phyloP scores from a whole-genome alignment of 2,329 filamentous ascomycete genomes.

The Diplodia intermedia region DNA sequence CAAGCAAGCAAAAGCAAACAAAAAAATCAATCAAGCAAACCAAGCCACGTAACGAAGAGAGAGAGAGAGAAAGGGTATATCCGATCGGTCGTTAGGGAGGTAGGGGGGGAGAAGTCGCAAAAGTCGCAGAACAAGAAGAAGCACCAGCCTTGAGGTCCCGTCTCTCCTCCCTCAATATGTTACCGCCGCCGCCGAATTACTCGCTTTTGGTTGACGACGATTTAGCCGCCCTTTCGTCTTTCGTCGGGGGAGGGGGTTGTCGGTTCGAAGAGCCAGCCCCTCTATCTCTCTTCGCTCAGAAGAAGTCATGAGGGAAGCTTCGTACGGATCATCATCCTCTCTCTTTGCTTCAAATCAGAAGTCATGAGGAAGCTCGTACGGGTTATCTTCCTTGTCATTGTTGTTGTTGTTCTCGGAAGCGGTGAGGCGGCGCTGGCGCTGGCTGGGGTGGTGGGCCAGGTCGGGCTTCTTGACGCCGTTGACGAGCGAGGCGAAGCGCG shows the following conservation, averaged over 20 bases:
- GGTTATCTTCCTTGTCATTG: constrained; percentile 13
- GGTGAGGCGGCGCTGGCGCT: constrained; percentile 16
- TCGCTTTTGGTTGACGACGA: background rate
- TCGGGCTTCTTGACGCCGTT: constrained; percentile 53
- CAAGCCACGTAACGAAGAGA: background rate
- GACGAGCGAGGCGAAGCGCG: constrained; percentile 61
- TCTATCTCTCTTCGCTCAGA: too few species aligned
- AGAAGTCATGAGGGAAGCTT: too few species aligned
- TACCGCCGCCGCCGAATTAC: background rate
- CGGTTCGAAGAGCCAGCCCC: too few species aligned
- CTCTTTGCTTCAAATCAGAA: constrained; percentile 5
- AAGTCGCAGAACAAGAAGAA: background rate
- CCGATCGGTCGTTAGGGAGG: constrained; percentile 15
- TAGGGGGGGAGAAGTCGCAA: too few species aligned
- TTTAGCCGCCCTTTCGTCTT: background rate
- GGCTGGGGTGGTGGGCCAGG: constrained; percentile 61
- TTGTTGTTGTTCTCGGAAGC: background rate
- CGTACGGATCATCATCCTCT: too few species aligned
- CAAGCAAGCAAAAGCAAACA: too few species aligned
- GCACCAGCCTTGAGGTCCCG: too few species aligned
- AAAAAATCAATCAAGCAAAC: background rate
- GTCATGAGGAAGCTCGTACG: constrained; percentile 28
- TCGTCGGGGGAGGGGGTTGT: background rate
- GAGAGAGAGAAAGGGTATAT: constrained; percentile 17
- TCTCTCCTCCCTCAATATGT: background rate